Conservation (phyloP, 2,329 filamentous ascomycete genomes). For the Aspergillus quadrilineatus region DNA sequence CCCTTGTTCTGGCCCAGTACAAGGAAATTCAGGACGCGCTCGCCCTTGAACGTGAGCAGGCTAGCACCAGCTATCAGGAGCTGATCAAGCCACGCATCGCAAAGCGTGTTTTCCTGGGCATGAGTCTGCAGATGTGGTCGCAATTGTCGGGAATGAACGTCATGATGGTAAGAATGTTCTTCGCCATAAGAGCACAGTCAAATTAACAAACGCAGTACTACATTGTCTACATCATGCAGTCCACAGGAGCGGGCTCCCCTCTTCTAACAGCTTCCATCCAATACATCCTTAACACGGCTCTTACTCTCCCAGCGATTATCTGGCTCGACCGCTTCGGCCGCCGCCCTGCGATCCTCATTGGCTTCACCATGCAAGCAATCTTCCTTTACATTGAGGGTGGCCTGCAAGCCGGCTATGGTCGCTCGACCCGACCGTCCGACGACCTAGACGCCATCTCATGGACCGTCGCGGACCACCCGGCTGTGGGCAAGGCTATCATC, state of each 20-base stretch:
- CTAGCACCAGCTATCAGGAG: constrained; percentile 67
- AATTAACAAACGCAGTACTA: constrained; percentile 52
- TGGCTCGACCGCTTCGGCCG: constrained; percentile 74
- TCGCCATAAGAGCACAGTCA: neutral
- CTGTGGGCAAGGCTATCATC: constrained; percentile 26
- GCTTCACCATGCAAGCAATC: constrained; percentile 59
- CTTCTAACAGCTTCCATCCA: constrained; percentile 67
- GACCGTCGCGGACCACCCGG: constrained; percentile 20
- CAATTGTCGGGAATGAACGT: constrained; percentile 74
- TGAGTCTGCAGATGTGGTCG: constrained; percentile 72
- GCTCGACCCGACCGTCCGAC: constrained; percentile 6
- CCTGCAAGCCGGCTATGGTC: constrained; percentile 30
- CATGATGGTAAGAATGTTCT: constrained; percentile 50
- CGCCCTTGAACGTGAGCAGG: constrained; percentile 69
- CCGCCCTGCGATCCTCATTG: constrained; percentile 62
- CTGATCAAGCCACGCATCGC: constrained; percentile 69
- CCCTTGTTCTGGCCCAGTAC: constrained; percentile 66
- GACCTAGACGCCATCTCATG: constrained; percentile 19
- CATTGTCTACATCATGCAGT: constrained; percentile 65
- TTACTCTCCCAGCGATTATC: constrained; percentile 72
- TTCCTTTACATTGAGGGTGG: constrained; percentile 42
- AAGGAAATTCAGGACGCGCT: constrained; percentile 69
- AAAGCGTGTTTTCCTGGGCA: constrained; percentile 67
- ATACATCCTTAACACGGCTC: constrained; percentile 73
- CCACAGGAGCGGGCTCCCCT: constrained; percentile 56